Percentiles rank a stretch among this genome's conserved stretches.
phyloP scores from a whole-genome alignment of 805 yeast species.

The Candida koratica region DNA sequence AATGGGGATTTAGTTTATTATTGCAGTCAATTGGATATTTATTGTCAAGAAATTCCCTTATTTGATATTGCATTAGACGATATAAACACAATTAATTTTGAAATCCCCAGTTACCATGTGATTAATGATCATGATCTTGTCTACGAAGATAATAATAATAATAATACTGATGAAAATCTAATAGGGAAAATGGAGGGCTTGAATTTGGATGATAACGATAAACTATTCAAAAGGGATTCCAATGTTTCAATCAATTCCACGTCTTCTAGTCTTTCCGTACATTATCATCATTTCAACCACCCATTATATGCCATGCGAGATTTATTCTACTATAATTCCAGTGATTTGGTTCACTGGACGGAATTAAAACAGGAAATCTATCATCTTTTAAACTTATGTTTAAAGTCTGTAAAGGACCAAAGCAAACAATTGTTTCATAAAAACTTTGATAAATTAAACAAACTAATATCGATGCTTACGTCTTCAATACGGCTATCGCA shows the following conservation, averaged over 20 bases:
- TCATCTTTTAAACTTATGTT: constrained; percentile 44
- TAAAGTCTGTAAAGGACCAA: constrained; percentile 48
- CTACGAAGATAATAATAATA: constrained; percentile 2
- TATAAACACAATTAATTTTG: constrained; percentile 19
- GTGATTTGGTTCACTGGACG: constrained; percentile 61
- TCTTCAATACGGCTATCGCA: constrained; percentile 52
- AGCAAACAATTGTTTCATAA: constrained; percentile 51
- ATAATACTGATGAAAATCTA: background rate
- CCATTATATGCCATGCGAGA: constrained; percentile 39
- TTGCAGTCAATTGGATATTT: constrained; percentile 56
- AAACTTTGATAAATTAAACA: constrained; percentile 52
- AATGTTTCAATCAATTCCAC: constrained; percentile 25
- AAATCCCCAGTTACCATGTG: constrained; percentile 21
- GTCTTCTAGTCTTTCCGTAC: constrained; percentile 19
- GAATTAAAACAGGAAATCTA: constrained; percentile 47
- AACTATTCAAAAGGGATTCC: constrained; percentile 33
- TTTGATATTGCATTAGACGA: constrained; percentile 25
- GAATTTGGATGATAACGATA: constrained; percentile 3
- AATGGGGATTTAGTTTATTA: constrained; percentile 56
- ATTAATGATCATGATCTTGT: constrained; percentile 10
- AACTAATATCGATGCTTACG: constrained; percentile 50
- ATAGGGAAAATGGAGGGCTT: background rate
- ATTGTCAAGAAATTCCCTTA: constrained; percentile 57
- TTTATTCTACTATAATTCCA: constrained; percentile 54
- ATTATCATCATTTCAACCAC: constrained; percentile 40